Conservation (phyloP, 2,329 filamentous ascomycete genomes). For the Coniella lustricola region DNA sequence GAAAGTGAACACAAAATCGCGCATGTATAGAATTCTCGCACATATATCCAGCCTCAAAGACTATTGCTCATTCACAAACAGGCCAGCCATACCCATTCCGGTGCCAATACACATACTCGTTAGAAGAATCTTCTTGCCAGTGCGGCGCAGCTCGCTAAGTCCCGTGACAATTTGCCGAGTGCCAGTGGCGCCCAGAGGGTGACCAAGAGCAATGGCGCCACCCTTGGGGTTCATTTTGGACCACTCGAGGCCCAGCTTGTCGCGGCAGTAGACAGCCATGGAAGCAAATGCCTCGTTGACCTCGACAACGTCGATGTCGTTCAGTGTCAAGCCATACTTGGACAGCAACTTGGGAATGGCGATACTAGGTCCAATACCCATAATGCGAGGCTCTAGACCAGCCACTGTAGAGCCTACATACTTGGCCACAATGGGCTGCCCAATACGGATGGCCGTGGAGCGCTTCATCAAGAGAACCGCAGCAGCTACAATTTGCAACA, state of each 20-base stretch:
- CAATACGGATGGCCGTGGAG: constrained; percentile 75
- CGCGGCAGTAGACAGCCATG: constrained; percentile 91
- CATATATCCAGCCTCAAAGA: too few species aligned
- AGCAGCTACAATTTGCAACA: constrained; percentile 48
- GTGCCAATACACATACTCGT: constrained; percentile 84
- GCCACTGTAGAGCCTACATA: constrained; percentile 88
- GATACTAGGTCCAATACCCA: constrained; percentile 82
- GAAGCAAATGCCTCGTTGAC: constrained; percentile 97
- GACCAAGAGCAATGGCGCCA: constrained; percentile 76
- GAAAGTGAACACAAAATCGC: too few species aligned
- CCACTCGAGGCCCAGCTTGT: constrained; percentile 63
- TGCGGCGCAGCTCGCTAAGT: constrained; percentile 73
- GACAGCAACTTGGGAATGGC: constrained; percentile 75
- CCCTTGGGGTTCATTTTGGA: constrained; percentile 75
- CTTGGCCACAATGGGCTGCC: constrained; percentile 89
- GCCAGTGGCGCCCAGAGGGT: constrained; percentile 75
- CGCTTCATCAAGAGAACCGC: constrained; percentile 92
- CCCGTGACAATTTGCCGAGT: constrained; percentile 82
- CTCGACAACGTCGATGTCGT: constrained; percentile 85
- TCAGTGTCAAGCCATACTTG: constrained; percentile 69
- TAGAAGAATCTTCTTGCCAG: constrained; percentile 83
- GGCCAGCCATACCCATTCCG: constrained; percentile 38
- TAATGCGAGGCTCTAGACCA: constrained; percentile 85
- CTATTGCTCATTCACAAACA: constrained; percentile 24
- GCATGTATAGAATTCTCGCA: too few species aligned